Evolutionary conservation across 1,284 basidiomycete species (phyloP).

Genomic region (Cystobasidium sp.): DNA sequence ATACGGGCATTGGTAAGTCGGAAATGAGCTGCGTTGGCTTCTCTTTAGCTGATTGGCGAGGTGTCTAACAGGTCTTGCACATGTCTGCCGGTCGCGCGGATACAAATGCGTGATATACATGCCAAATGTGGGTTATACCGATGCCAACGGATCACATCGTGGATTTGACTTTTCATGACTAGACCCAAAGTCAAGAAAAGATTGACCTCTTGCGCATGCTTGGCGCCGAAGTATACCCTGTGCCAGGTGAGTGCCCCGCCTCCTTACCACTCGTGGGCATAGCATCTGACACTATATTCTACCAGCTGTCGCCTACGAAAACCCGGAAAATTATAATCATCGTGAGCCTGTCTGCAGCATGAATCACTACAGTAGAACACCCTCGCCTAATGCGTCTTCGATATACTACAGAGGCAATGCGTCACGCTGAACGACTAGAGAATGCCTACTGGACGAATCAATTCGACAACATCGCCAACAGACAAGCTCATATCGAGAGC

Average conservation of each 20-base stretch:
- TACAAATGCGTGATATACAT: conserved; percentile 99
- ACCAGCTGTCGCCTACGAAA: conserved; percentile 87
- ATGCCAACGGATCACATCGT: neutral
- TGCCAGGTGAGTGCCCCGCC: conserved; percentile 63
- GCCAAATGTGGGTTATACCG: conserved; percentile 71
- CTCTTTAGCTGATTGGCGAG: neutral
- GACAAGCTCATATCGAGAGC: conserved; percentile 81
- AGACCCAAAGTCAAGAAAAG: conserved; percentile 85
- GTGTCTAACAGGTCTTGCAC: conserved; percentile 48
- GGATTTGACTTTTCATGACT: neutral
- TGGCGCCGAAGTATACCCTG: conserved; percentile 92
- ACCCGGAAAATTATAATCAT: conserved; percentile 98
- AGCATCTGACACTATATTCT: neutral
- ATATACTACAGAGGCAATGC: conserved; percentile 67
- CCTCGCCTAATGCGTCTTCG: no score
- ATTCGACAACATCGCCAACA: conserved; percentile 63
- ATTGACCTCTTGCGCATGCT: conserved; percentile 96
- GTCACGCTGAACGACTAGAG: conserved; percentile 77
- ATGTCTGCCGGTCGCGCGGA: conserved; percentile 84
- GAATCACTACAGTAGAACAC: neutral
- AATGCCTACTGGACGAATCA: conserved; percentile 88
- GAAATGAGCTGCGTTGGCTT: neutral
- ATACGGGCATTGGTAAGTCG: conserved; percentile 79
- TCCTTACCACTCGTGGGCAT: neutral
- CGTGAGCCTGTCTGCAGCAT: conserved; percentile 55